phyloP scores from a whole-genome alignment of 2,329 filamentous ascomycete genomes.

The Orbilia quercus region DNA sequence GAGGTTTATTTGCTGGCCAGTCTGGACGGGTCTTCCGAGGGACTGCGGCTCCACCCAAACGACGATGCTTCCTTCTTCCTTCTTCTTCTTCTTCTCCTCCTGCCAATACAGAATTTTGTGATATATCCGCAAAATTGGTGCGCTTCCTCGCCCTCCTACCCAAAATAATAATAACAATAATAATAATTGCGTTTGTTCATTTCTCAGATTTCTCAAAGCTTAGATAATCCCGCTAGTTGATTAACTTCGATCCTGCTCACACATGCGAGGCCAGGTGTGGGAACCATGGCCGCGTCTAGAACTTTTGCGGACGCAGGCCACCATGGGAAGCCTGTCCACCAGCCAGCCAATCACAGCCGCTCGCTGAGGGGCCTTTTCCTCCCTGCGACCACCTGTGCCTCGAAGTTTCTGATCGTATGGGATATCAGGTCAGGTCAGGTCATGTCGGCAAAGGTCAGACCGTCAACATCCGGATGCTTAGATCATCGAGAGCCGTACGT shows the following conservation, averaged over 20 bases:
- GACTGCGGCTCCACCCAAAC: constrained; percentile 39
- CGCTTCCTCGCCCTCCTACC: too few species aligned
- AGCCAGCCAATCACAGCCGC: constrained; percentile 27
- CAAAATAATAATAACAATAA: too few species aligned
- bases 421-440: too few species aligned
- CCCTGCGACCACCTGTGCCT: too few species aligned
- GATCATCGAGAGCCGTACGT: background rate
- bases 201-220: background rate
- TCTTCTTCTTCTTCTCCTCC: too few species aligned
- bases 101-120: too few species aligned
- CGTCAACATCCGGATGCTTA: constrained; percentile 41
- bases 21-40: constrained; percentile 48
- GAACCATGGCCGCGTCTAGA: constrained; percentile 56
- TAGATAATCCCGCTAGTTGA: background rate
- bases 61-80: too few species aligned
- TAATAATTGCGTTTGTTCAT: constrained; percentile 28
- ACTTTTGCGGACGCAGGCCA: constrained; percentile 41
- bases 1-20: background rate
- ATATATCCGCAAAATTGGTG: too few species aligned
- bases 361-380: background rate
- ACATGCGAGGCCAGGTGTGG: constrained; percentile 41
- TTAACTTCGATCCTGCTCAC: background rate
- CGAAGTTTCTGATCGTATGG: too few species aligned
- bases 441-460: constrained; percentile 10
- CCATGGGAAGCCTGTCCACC: constrained; percentile 21